Evolutionary conservation across 2,329 filamentous ascomycete genomes (phyloP).

Genomic region (Ciborinia camelliae): DNA sequence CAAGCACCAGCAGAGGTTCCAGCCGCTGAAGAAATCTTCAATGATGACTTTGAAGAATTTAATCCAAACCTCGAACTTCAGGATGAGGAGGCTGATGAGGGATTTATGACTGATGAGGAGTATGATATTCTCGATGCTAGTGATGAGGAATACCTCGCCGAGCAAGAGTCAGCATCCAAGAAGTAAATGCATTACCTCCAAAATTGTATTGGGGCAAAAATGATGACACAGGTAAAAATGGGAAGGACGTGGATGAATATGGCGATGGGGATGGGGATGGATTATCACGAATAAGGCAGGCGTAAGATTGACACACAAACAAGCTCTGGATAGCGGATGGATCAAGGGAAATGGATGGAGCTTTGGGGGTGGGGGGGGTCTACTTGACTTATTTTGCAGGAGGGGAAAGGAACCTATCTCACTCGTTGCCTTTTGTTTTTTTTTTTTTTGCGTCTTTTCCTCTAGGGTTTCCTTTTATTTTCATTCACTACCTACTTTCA

Average conservation of each 20-base stretch:
- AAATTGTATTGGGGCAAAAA: conserved; percentile 6
- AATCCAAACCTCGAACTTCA: conserved; percentile 53
- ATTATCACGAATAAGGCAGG: conserved; percentile 22
- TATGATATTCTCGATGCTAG: conserved; percentile 96
- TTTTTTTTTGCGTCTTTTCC: not conserved
- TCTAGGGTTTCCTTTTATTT: not conserved
- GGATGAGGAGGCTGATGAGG: conserved; percentile 61
- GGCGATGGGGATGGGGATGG: conserved; percentile 17
- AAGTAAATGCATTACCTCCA: conserved; percentile 29
- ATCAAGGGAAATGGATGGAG: conserved; percentile 22
- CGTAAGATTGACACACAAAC: conserved; percentile 35
- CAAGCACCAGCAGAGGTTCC: conserved; percentile 46
- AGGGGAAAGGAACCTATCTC: conserved; percentile 8
- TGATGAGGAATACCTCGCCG: conserved; percentile 74
- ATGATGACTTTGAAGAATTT: conserved; percentile 46
- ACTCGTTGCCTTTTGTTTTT: conserved; percentile 10
- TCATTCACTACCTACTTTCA: not conserved
- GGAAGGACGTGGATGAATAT: conserved; percentile 16
- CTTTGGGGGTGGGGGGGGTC: conserved; percentile 29
- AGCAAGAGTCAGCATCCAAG: conserved; percentile 41
- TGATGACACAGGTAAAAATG: not conserved
- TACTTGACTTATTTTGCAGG: not conserved
- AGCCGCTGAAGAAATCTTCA: conserved; percentile 38
- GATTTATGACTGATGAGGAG: conserved; percentile 94
- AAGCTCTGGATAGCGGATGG: conserved; percentile 31